Base-by-base conservation (phyloP, 768 basidiomycete species). In the Amanita molliuscula region DNA sequence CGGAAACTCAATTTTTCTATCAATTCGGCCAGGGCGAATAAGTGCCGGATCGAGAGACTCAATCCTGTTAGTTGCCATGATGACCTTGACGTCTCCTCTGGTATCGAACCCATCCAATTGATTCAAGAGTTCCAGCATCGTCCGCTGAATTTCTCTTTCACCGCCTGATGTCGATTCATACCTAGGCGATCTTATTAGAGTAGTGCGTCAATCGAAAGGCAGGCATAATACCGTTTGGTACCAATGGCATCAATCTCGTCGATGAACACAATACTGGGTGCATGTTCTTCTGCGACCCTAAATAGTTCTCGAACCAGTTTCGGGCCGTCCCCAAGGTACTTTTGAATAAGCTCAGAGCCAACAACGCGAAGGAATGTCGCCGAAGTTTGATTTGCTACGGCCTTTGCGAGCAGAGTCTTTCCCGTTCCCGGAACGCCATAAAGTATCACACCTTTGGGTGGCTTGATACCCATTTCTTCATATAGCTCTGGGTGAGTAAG, bases 91-190 rank as follows among this genome's bases (percentile, higher is more conserved):
- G 62, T 98, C 96, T n/a, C 95, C 95, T 50, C 94, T 83, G 4
- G 93, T 93, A 63, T 99, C 96, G 66, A 99, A 98, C n/a, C 96
- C 96, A 59, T 99, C 96, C 35, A 99, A 76, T 67, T 99, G 96
- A 64, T 99, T 99, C 46, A 99, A 79, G 44, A 99, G 76, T 65
- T 99, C 96, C 69, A 98, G 75, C 96, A 99, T 97, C 13, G 96
- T 99, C 52, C 96, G 81, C 65, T 99, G 96, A 58, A 99, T 98
- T 72, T 99, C 96, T 56, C 95, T 88, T 69, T 99, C 95, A 55
- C 96, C 96, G 28, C 96, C 95, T 2, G 94, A 97, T 48, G 93
- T 95, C 18, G 96, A 98, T 57, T 99, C 96, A 65, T 98, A 99
- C 52, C 92, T 96, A 45, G 11, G 36, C 50, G 2, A 29, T 36